Conservation (phyloP, 495 filamentous ascomycete species). For the Neurospora sp. region DNA sequence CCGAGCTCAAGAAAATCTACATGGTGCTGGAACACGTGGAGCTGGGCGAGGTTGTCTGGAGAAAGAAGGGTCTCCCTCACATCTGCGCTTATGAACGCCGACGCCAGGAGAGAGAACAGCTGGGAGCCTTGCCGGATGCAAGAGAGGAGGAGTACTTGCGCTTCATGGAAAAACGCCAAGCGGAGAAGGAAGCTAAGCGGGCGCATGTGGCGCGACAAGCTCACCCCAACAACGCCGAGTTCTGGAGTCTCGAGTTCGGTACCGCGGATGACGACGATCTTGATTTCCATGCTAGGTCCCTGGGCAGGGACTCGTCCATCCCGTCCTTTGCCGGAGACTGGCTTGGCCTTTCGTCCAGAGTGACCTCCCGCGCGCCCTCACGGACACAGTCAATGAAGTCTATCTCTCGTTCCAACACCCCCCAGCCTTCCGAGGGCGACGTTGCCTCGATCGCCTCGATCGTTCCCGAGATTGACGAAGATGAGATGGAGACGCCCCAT, state of each 20-base stretch:
- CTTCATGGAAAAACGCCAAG: slow-evolving; percentile 45
- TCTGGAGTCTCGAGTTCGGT: slow-evolving; percentile 76
- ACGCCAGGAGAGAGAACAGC: slow-evolving; percentile 61
- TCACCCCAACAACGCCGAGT: slow-evolving; percentile 40
- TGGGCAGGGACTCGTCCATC: slow-evolving; percentile 20
- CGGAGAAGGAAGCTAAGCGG: slow-evolving; percentile 45
- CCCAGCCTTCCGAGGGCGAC: slow-evolving; percentile 35
- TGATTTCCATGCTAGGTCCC: slow-evolving; percentile 26
- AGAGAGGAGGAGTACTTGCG: slow-evolving; percentile 55
- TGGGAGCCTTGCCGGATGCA: slow-evolving; percentile 47
- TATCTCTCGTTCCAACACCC: slow-evolving; percentile 33
- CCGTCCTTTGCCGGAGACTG: slow-evolving; percentile 12
- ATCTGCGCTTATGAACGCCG: slow-evolving; percentile 74
- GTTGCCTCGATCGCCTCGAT: slow-evolving; percentile 13
- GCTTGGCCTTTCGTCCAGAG: slow-evolving; percentile 27
- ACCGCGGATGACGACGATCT: slow-evolving; percentile 51
- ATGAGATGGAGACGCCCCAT: slow-evolving; percentile 34
- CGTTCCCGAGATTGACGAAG: slow-evolving; percentile 16
- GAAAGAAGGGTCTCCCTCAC: slow-evolving; percentile 69
- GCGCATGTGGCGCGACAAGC: slow-evolving; percentile 30
- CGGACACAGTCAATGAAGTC: slow-evolving; percentile 34
- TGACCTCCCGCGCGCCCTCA: slow-evolving; percentile 34
- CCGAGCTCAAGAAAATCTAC: slow-evolving; percentile 92
- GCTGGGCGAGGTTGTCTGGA: slow-evolving; percentile 87
- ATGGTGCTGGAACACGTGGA: slow-evolving; percentile 93